These are phyloP conservation scores for Apostasia ramifera DNA, from an alignment of 106 monocot genomes.

Conservation along the genomic window DNA sequence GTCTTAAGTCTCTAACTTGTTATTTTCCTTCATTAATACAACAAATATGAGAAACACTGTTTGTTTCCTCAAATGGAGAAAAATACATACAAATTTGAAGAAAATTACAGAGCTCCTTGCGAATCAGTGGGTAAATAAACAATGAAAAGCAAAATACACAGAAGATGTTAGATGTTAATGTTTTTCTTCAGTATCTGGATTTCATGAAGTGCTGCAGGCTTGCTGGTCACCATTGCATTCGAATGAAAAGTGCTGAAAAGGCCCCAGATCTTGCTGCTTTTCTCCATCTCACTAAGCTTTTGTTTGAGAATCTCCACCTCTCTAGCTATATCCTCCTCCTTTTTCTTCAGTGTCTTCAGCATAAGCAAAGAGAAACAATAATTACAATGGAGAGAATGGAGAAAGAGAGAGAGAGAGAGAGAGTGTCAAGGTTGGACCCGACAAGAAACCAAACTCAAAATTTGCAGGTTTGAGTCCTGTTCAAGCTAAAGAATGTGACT, in stretches of 20 bases:
- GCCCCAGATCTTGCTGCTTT: slow-evolving; percentile 23
- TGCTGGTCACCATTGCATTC: slow-evolving; percentile 8
- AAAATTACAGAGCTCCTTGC: neutral
- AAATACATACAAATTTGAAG: neutral
- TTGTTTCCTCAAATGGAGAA: neutral
- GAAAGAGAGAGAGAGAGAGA: neutral
- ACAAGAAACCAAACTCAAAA: no score
- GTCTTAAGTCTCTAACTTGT: no score
- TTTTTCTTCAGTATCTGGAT: no score
- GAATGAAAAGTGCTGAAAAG: slow-evolving; percentile 33
- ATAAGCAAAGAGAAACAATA: neutral
- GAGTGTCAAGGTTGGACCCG: no score
- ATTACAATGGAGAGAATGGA: neutral
- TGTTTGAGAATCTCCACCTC: slow-evolving; percentile 38
- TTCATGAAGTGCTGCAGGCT: slow-evolving; percentile 8
- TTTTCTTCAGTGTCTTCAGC: slow-evolving; percentile 36
- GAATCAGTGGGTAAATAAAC: neutral
- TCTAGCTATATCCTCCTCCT: slow-evolving; percentile 36
- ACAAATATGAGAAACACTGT: no score
- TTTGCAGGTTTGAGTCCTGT: no score
- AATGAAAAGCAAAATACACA: no score
- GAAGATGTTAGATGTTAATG: no score
- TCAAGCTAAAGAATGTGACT: no score
- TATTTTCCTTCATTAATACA: no score
- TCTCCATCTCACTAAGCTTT: slow-evolving; percentile 43